phyloP scores from a whole-genome alignment of 768 basidiomycete species.

The Galerina marginata region DNA sequence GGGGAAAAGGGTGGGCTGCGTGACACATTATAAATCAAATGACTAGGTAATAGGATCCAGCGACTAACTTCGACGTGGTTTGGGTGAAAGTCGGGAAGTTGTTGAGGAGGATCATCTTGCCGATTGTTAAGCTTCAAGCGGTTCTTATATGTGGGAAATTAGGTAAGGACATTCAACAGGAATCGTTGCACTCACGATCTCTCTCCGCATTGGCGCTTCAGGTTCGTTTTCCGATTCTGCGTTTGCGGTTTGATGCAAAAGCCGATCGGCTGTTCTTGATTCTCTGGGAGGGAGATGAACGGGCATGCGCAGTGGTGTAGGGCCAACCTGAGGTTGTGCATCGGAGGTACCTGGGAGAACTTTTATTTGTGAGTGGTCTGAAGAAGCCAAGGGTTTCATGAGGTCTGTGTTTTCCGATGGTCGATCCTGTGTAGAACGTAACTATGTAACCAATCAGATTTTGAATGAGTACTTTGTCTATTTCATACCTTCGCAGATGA shows the following conservation, averaged over 20 bases:
- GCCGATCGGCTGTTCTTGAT: constrained; percentile 14
- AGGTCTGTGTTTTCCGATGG: background rate
- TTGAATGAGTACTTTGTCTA: background rate
- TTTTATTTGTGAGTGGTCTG: background rate
- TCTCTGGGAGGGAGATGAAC: constrained; percentile 28
- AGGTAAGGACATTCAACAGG: background rate
- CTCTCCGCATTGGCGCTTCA: constrained; percentile 17
- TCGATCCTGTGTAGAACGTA: background rate
- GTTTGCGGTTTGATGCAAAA: constrained; percentile 13
- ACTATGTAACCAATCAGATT: background rate
- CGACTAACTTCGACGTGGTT: constrained; percentile 9
- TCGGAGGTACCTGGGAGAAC: constrained; percentile 3
- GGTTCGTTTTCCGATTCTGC: background rate
- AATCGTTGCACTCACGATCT: constrained; percentile 20
- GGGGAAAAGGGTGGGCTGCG: background rate
- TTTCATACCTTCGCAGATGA: constrained; percentile 23
- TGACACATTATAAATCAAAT: background rate
- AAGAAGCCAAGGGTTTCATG: background rate
- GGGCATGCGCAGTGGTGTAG: constrained; percentile 22
- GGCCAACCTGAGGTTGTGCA: constrained; percentile 1
- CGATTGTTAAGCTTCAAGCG: constrained; percentile 20
- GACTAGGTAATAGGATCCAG: background rate
- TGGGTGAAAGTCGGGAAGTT: background rate
- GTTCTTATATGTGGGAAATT: constrained; percentile 14
- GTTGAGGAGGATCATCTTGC: constrained; percentile 10